Percentiles rank a stretch among this genome's conserved stretches.
These are phyloP conservation scores for Aspergillus calidoustus DNA, from an alignment of 2,329 filamentous ascomycete genomes.

Conservation along the genomic window DNA sequence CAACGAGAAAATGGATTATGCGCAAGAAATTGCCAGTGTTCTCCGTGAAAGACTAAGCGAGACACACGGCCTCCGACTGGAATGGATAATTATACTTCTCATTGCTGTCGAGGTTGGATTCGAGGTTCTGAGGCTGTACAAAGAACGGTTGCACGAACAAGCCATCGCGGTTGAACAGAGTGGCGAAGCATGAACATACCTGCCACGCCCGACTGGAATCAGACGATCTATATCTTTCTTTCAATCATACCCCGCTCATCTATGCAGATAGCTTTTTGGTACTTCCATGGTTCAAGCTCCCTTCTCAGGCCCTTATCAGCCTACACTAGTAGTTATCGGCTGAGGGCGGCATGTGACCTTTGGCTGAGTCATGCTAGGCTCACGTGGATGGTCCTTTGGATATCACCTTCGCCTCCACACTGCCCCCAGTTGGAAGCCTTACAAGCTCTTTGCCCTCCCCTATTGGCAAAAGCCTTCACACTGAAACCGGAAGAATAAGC, in stretches of 20 bases:
- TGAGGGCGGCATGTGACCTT: constrained; percentile 6
- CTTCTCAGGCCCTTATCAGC: constrained; percentile 13
- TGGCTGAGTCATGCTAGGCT: constrained; percentile 11
- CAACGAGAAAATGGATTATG: constrained; percentile 98
- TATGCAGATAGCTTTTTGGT: background rate
- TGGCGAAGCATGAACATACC: background rate
- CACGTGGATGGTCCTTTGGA: background rate
- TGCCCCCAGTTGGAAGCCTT: background rate
- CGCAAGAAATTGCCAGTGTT: constrained; percentile 90
- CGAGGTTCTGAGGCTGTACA: constrained; percentile 75
- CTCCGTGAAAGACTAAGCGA: constrained; percentile 87
- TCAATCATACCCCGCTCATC: constrained; percentile 13
- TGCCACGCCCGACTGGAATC: background rate
- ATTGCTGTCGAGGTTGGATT: constrained; percentile 93
- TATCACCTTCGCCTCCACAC: background rate
- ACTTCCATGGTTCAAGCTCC: background rate
- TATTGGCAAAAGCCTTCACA: background rate
- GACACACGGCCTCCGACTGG: constrained; percentile 82
- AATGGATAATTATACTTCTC: constrained; percentile 94
- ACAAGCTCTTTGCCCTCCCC: background rate
- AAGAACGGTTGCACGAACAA: constrained; percentile 59
- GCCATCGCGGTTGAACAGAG: constrained; percentile 18
- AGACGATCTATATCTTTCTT: background rate
- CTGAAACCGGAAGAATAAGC: background rate
- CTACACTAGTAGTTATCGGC: background rate